Conservation (phyloP, 2,329 filamentous ascomycete species). For the Fusarium sp. region DNA sequence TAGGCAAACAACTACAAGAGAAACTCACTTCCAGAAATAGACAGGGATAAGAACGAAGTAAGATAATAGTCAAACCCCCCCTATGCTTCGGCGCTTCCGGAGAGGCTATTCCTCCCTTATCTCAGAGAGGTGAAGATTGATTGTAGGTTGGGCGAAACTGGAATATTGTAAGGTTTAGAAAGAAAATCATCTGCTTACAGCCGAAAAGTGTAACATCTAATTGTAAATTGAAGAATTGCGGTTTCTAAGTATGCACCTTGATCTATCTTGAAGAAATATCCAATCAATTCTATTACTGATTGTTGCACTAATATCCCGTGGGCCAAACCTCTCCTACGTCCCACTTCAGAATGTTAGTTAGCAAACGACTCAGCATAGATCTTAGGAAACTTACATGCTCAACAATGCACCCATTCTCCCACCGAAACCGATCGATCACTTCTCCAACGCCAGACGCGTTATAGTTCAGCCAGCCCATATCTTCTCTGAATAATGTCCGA, state of each 20-base stretch:
- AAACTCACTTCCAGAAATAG: background rate
- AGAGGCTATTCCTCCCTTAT: no score
- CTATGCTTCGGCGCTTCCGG: no score
- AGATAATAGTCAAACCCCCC: no score
- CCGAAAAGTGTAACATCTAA: no score
- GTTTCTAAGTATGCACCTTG: no score
- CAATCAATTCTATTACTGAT: no score
- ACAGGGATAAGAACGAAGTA: background rate
- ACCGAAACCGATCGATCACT: conserved; percentile 37
- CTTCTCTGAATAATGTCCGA: conserved; percentile 13
- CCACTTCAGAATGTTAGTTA: background rate
- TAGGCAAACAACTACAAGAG: background rate
- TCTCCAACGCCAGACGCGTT: conserved; percentile 17
- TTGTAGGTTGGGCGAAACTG: no score
- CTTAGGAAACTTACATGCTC: conserved; percentile 26
- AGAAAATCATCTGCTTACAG: no score
- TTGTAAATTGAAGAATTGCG: no score
- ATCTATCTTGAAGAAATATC: no score
- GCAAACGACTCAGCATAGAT: background rate
- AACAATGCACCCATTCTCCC: conserved; percentile 37
- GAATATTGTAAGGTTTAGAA: no score
- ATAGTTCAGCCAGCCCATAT: conserved; percentile 40
- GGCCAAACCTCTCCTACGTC: conserved; percentile 1
- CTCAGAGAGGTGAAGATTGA: no score
- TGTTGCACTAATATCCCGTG: background rate